Base-by-base conservation (phyloP, 2,329 filamentous ascomycete genomes). In the Colletotrichum caudatum region DNA sequence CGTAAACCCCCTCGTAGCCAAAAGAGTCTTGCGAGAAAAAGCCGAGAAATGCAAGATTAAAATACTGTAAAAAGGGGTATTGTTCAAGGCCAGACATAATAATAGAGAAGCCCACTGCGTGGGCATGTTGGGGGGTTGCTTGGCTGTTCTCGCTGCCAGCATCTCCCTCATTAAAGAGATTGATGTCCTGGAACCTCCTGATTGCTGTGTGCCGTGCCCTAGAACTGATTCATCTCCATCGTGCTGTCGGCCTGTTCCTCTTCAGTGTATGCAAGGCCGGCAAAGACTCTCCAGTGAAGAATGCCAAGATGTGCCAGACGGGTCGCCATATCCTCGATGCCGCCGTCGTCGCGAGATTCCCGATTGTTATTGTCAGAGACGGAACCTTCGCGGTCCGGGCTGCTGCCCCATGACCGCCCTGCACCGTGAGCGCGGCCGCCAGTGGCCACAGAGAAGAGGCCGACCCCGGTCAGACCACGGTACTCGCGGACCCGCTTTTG, bases 261-360 rank as follows among this genome's bases (percentile, higher is more conserved):
- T 35, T 80, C 81, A 18, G 82, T 74, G 78, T 97, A 97, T 16
- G 92, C 90, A 64, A 97, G 84, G 2, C 89, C 89, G 1, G 89
- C 88, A 94, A 95, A 98, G 3, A 97, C 92, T 60, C 93, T 89
- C 94, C 95, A 98, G 81, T 98, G 94, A 33, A 98, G 83, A 7
- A 96, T 87, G 18, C 93, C 90, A 56, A 98, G 89, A 78, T 98
- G 95, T 7, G 94, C 92, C 62, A 97, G 86, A 57, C 93, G 90
- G 56, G 91, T 92, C 1, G 93, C 90, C 79, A 97, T 89, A 70
- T 94, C 91, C 54, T 87, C 85, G 48, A 93, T 77, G 44, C 86
- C 85, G 54, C 83, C 84, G 60, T 89, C 87, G 61, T 88, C 87
- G 54, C 86, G 83, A 11, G 81, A 79, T 66, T 86, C 84, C 12